Conservation (phyloP, 2,329 filamentous ascomycete species). For the Colletotrichum shisoi region DNA sequence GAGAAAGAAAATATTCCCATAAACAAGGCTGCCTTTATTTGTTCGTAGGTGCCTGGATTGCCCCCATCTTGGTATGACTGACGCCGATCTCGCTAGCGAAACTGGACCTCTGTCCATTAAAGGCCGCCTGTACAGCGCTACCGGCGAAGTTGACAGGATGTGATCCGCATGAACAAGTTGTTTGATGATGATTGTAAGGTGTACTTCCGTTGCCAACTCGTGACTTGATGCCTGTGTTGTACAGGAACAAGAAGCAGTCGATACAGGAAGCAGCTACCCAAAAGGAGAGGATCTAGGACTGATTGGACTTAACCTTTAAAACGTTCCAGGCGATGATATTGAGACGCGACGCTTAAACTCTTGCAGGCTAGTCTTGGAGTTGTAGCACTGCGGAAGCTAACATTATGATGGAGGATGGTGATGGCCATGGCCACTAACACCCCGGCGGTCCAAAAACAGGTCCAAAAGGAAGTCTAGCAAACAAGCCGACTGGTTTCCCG, state of each 20-base stretch:
- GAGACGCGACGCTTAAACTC: conserved; percentile 37
- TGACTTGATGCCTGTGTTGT: conserved; percentile 39
- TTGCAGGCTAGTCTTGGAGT: not conserved
- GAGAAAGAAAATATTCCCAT: conserved; percentile 39
- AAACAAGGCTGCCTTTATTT: conserved; percentile 47
- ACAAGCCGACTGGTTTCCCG: not conserved
- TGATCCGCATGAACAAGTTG: not conserved
- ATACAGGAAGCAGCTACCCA: conserved; percentile 29
- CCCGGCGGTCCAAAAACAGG: not conserved
- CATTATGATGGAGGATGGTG: not conserved
- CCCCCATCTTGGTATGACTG: not conserved
- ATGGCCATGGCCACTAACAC: not conserved
- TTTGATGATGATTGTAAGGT: not conserved
- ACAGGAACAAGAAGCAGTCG: conserved; percentile 42
- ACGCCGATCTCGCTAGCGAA: not conserved
- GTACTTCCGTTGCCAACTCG: not conserved
- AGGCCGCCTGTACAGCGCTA: not conserved
- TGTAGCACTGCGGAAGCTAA: conserved; percentile 35
- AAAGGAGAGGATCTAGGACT: no score
- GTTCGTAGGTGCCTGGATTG: conserved; percentile 44
- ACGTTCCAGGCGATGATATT: conserved; percentile 37
- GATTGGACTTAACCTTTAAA: conserved; percentile 13
- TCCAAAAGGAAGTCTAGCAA: conserved; percentile 1
- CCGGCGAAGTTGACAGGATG: conserved; percentile 36
- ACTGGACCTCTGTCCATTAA: not conserved